Evolutionary conservation across 1,284 basidiomycete genomes (phyloP).

Genomic region (Sporisorium graminicola): DNA sequence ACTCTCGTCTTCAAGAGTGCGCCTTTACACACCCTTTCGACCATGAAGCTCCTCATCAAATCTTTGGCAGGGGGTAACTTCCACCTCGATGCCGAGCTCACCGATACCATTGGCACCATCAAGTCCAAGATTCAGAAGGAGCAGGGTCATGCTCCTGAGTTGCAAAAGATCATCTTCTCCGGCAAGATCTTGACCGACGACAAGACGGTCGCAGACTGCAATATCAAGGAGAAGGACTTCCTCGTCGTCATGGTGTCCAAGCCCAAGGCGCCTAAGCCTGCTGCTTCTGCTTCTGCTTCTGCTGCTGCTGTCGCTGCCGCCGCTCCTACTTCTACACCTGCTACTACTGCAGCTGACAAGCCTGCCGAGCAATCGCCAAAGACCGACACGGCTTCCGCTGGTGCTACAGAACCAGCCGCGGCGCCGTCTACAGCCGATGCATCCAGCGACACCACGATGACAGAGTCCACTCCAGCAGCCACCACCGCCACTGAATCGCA

Average conservation of each 20-base stretch:
- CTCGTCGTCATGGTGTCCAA: constrained; percentile 96
- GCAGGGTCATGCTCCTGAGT: constrained; percentile 80
- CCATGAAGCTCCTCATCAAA: constrained; percentile 68
- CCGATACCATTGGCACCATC: constrained; percentile 75
- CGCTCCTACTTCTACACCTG: constrained; percentile 14
- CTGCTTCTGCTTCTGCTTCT: constrained; percentile 57
- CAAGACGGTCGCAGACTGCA: constrained; percentile 87
- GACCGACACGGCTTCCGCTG: constrained; percentile 12
- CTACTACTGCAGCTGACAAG: constrained; percentile 14
- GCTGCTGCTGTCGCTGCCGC: constrained; percentile 20
- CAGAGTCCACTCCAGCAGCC: constrained; percentile 9
- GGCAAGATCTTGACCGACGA: constrained; percentile 93
- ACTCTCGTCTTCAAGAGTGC: too few species aligned
- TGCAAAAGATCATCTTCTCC: constrained; percentile 95
- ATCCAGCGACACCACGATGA: constrained; percentile 4
- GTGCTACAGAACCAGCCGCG: constrained; percentile 31
- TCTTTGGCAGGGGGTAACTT: constrained; percentile 68
- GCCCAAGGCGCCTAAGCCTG: constrained; percentile 59
- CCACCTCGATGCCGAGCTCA: constrained; percentile 64
- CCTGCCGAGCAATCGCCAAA: constrained; percentile 44
- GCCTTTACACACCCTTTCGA: neutral
- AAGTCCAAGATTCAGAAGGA: constrained; percentile 86
- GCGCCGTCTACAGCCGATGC: constrained; percentile 6
- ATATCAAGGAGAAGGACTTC: constrained; percentile 99
- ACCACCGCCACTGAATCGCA: constrained; percentile 17